phyloP scores from a whole-genome alignment of 306 rosid genomes.

The Benincasa hispida region DNA sequence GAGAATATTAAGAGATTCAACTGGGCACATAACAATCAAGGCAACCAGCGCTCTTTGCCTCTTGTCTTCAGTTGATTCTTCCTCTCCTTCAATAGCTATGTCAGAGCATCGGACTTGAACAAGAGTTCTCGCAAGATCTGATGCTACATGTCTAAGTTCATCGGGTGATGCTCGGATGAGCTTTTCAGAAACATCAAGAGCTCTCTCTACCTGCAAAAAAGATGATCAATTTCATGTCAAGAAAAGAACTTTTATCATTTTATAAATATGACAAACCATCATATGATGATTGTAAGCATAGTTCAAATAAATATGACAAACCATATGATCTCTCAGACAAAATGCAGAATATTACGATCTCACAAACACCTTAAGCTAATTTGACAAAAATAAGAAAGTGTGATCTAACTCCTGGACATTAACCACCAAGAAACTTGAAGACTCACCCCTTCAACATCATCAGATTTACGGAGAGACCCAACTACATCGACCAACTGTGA shows the following conservation, averaged over 20 bases:
- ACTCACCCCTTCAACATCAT: slow-evolving; percentile 90
- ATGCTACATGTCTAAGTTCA: slow-evolving; percentile 67
- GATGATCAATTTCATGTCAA: background rate
- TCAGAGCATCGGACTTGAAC: slow-evolving; percentile 90
- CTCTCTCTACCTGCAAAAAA: slow-evolving; percentile 63
- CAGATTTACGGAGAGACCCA: slow-evolving; percentile 77
- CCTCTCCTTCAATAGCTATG: slow-evolving; percentile 81
- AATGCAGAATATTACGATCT: slow-evolving; percentile 8
- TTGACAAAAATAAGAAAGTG: background rate
- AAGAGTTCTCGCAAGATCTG: slow-evolving; percentile 70
- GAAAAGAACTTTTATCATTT: slow-evolving; percentile 10
- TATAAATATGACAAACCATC: background rate
- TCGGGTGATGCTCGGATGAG: slow-evolving; percentile 89
- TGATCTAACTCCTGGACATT: background rate
- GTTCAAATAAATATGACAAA: background rate
- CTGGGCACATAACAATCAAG: slow-evolving; percentile 57
- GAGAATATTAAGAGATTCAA: slow-evolving; percentile 57
- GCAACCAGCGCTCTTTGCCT: slow-evolving; percentile 78
- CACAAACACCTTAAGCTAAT: slow-evolving; percentile 13
- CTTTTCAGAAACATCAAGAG: slow-evolving; percentile 75
- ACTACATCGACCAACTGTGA: slow-evolving; percentile 77
- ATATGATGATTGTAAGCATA: no score
- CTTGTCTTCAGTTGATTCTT: slow-evolving; percentile 76
- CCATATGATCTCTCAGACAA: background rate
- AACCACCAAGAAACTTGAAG: slow-evolving; percentile 10